Percentiles rank a stretch among this genome's conserved stretches.
Conservation (phyloP, 768 basidiomycete genomes). For the Collybia sordida region DNA sequence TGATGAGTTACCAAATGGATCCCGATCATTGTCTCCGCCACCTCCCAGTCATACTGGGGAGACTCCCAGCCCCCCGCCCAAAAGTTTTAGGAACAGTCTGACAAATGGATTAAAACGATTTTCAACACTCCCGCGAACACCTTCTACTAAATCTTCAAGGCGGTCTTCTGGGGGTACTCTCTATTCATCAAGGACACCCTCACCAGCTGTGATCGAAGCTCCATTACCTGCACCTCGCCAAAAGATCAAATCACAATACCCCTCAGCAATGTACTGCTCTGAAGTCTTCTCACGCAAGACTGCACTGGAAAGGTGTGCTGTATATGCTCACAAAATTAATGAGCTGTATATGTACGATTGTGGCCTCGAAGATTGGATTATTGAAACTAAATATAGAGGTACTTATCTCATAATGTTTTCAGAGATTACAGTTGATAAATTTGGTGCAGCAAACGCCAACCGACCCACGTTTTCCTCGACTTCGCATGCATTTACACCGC, state of each 20-base stretch:
- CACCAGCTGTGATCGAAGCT: constrained; percentile 22
- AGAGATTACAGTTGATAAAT: constrained; percentile 2
- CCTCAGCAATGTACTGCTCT: constrained; percentile 68
- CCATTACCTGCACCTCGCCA: constrained; percentile 17
- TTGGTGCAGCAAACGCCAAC: constrained; percentile 25
- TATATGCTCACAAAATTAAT: constrained; percentile 83
- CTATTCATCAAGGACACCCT: constrained; percentile 36
- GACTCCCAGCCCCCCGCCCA: constrained; percentile 48
- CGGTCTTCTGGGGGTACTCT: constrained; percentile 32
- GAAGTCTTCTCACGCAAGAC: constrained; percentile 60
- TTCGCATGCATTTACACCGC: constrained; percentile 43
- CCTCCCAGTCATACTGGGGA: constrained; percentile 14
- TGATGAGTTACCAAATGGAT: constrained; percentile 10
- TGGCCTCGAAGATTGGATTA: constrained; percentile 77
- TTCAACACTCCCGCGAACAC: constrained; percentile 65
- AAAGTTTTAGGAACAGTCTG: constrained; percentile 47
- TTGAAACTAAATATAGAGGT: constrained; percentile 58
- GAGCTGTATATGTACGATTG: constrained; percentile 75
- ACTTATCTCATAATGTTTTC: constrained; percentile 15
- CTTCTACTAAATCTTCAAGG: constrained; percentile 39
- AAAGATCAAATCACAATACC: constrained; percentile 40
- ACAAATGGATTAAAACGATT: constrained; percentile 47
- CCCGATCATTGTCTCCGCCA: constrained; percentile 15
- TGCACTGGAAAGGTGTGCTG: constrained; percentile 63
- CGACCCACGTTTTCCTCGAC: constrained; percentile 33